phyloP scores from a whole-genome alignment of 352 stramenopile species.

The Globisporangium alternatum region DNA sequence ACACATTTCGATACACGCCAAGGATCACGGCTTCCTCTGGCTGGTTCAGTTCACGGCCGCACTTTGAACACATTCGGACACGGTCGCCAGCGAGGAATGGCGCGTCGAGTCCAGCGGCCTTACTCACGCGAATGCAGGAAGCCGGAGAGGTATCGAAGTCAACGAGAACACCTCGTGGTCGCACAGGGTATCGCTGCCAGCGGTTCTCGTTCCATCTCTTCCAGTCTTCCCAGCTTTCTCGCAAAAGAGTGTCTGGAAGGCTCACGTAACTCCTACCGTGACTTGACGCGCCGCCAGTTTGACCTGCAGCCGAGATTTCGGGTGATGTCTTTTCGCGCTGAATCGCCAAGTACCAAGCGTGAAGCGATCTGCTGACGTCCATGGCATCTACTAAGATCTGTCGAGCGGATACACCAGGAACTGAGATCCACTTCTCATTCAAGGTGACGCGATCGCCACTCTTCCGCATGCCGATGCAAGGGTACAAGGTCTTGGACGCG shows the following conservation, averaged over 20 bases:
- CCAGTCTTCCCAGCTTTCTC: conserved; percentile 81
- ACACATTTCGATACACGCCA: conserved; percentile 86
- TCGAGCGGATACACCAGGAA: conserved; percentile 68
- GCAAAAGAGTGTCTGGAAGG: conserved; percentile 57
- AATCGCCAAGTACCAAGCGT: conserved; percentile 72
- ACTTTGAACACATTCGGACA: conserved; percentile 92
- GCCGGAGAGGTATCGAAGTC: conserved; percentile 92
- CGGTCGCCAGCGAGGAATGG: conserved; percentile 93
- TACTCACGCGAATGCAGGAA: conserved; percentile 88
- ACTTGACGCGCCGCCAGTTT: conserved; percentile 1
- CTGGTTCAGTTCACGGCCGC: conserved; percentile 93
- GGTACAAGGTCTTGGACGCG: conserved; percentile 90
- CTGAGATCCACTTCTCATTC: conserved; percentile 93
- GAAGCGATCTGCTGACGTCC: conserved; percentile 88
- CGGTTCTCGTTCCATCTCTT: conserved; percentile 82
- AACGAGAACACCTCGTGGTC: conserved; percentile 87
- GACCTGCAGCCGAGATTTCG: conserved; percentile 6
- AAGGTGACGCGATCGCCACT: conserved; percentile 94
- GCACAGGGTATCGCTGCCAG: conserved; percentile 76
- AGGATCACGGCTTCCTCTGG: conserved; percentile 96
- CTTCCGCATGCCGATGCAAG: conserved; percentile 96
- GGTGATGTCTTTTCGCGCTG: conserved; percentile 27
- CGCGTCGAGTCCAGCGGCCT: conserved; percentile 80
- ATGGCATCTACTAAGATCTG: conserved; percentile 84
- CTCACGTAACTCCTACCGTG: conserved; percentile 24